These are phyloP conservation scores for Globisporangium acanthophoron DNA, from an alignment of 352 stramenopile species.

Conservation along the genomic window DNA sequence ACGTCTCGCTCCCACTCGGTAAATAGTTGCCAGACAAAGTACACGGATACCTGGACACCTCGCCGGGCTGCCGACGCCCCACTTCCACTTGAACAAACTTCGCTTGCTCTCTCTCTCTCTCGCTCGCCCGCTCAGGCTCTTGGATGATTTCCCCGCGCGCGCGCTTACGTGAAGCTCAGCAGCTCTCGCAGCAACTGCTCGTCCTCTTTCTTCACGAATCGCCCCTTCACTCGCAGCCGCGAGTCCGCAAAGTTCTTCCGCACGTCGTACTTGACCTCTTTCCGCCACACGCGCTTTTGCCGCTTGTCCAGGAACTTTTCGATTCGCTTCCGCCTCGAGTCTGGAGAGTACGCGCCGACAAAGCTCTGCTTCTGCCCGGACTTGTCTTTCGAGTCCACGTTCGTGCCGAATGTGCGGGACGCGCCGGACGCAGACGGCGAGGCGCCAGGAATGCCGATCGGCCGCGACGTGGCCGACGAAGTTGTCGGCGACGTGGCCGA, in stretches of 20 bases:
- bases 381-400: conserved; percentile 45
- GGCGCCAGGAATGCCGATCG: conserved; percentile 76
- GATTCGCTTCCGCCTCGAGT: conserved; percentile 90
- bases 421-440: conserved; percentile 21
- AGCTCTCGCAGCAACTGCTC: conserved; percentile 85
- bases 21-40: conserved; percentile 17
- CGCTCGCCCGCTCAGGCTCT: not conserved
- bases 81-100: not conserved
- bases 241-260: conserved; percentile 98
- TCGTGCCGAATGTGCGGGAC: conserved; percentile 31
- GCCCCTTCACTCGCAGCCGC: conserved; percentile 93
- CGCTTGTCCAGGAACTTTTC: conserved; percentile 95
- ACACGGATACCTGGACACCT: conserved; percentile 6
- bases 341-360: conserved; percentile 94
- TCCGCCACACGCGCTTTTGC: conserved; percentile 93
- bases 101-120: not conserved
- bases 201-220: conserved; percentile 98
- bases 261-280: conserved; percentile 97
- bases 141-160: not conserved
- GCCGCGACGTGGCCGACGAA: conserved; percentile 58
- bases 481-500: conserved; percentile 15
- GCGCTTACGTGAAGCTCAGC: conserved; percentile 73
- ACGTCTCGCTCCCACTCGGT: conserved; percentile 10
- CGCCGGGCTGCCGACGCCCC: not conserved
- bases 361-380: conserved; percentile 71